Evolutionary conservation across 2,329 filamentous ascomycete genomes (phyloP), one percentile per base, ranked within the genome.

Genomic region (Eutypa lata): DNA sequence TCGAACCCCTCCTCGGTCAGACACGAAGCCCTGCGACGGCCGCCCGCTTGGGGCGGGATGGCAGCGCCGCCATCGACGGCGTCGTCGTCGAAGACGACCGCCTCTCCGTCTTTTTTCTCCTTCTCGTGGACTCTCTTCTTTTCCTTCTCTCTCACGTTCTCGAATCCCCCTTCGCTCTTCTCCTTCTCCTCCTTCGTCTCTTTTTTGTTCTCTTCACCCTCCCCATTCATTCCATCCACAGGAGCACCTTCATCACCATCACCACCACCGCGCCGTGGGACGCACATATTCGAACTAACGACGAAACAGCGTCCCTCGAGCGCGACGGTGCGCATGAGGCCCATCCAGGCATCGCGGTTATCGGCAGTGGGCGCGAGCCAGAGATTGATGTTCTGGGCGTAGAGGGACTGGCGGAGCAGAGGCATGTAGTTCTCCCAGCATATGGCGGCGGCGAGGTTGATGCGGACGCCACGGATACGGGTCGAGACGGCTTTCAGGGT

Each of bases 341-440:
- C 74, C 22, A 90, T 72, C 93, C 93, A 97, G 0, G 89, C 85
- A 63, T 93, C 89, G 55, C 92, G 80, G 19, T 79, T 83, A 72
- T 97, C 93, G 1, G 92, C 92, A 1, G 92, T 97, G 0, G 93
- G 93, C 0, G 92, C 91, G 2, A 97, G 82, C 71, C 93, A 97
- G 13, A 97, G 74, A 68, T 96, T 96, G 64, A 97, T 85, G 66
- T 96, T 96, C 70, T 97, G 93, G 2, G 84, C 81, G 70, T 97
- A 97, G 37, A 97, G 77, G 16, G 84, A 81, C 67, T 96, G 89
- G 18, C 93, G 83, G 7, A 97, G 77, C 18, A 97, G 75, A 0
- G 92, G 92, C 91, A 96, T 97, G 73, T 93, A 96, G 70, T 90
- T 96, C 71, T 97, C 92, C 92, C 92, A 97, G 76, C 92, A 96